Evolutionary conservation across 306 rosid genomes (phyloP).

Genomic region (Ormosia semicastrata): DNA sequence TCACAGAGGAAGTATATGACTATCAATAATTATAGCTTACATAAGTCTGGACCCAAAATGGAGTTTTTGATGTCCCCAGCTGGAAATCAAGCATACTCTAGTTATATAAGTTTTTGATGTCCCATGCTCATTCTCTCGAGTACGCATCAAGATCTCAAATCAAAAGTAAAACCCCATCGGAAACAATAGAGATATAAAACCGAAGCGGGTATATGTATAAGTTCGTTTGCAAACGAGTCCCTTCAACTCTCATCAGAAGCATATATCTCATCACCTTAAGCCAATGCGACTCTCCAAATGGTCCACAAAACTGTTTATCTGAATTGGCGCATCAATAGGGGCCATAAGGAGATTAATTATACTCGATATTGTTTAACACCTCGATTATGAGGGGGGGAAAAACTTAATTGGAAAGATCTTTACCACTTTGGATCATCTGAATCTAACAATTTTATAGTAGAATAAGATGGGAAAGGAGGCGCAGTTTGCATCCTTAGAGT

Average conservation of each 20-base stretch:
- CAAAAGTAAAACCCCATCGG: neutral
- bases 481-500: too few species aligned
- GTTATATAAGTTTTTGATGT: neutral
- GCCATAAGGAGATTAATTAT: neutral
- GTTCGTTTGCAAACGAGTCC: neutral
- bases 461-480: neutral
- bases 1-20: neutral
- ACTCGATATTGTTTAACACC: neutral
- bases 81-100: neutral
- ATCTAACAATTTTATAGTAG: neutral
- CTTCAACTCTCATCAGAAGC: neutral
- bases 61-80: neutral
- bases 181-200: neutral
- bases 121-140: neutral
- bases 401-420: neutral
- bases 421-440: neutral
- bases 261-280: neutral
- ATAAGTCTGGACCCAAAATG: neutral
- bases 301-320: neutral
- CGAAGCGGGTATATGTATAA: neutral
- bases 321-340: neutral
- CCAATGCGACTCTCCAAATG: neutral
- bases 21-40: neutral
- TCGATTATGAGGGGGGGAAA: neutral
- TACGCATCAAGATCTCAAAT: neutral